phyloP scores from a whole-genome alignment of 2,329 filamentous ascomycete species.

The Sphaerostilbella broomeana region DNA sequence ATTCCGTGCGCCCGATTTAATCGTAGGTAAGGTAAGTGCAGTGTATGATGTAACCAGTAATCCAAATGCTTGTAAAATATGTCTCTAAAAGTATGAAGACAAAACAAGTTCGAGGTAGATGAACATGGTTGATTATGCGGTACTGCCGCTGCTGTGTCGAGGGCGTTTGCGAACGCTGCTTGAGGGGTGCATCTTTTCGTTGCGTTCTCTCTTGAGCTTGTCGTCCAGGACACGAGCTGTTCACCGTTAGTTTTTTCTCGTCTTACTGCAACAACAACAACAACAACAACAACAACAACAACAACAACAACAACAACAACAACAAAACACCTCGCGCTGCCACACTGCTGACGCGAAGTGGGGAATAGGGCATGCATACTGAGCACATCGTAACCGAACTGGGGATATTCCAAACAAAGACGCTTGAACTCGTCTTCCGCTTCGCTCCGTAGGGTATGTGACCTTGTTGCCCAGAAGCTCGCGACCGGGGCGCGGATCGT shows the following conservation, averaged over 20 bases:
- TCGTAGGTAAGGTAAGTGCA: no score
- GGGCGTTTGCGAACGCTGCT: slow-evolving; percentile 50
- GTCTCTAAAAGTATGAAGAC: no score
- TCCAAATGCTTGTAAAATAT: no score
- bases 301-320: no score
- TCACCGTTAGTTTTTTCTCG: slow-evolving; percentile 13
- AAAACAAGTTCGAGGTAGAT: no score
- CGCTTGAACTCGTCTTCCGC: slow-evolving; percentile 78
- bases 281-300: no score
- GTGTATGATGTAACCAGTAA: no score
- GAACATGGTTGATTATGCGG: background rate
- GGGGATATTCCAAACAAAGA: slow-evolving; percentile 81
- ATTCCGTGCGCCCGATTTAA: no score
- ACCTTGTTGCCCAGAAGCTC: slow-evolving; percentile 81
- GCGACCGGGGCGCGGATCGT: slow-evolving; percentile 76
- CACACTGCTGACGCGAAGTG: background rate
- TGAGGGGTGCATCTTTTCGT: slow-evolving; percentile 50
- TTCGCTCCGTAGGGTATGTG: slow-evolving; percentile 75
- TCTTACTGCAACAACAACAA: no score
- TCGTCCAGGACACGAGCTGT: slow-evolving; percentile 58
- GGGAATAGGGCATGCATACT: slow-evolving; percentile 42
- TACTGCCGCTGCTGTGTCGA: slow-evolving; percentile 41
- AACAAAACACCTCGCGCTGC: no score
- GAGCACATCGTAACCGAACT: slow-evolving; percentile 89
- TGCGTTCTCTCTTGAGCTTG: slow-evolving; percentile 58